A percentile compares a stretch with the other conserved stretches of the same genome.
These are phyloP conservation scores for Jamesozyma piceae DNA, from an alignment of 805 yeast genomes.

Conservation along the genomic window DNA sequence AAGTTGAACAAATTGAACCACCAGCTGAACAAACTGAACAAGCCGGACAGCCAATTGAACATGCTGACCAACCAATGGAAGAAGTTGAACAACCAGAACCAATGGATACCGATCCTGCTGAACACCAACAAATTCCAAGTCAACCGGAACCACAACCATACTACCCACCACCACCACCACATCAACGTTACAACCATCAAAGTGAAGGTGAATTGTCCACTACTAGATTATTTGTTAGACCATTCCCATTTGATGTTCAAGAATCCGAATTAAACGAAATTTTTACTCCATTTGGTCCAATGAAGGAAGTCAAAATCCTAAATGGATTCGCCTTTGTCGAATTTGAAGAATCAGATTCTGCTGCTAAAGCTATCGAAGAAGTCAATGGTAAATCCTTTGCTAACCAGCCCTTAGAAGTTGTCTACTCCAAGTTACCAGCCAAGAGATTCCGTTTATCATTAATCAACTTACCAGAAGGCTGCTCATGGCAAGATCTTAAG, in stretches of 20 bases:
- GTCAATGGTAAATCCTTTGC: constrained; percentile 65
- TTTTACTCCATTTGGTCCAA: constrained; percentile 56
- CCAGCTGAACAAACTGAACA: not conserved
- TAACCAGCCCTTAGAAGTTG: constrained; percentile 39
- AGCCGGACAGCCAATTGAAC: not conserved
- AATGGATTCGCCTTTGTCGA: constrained; percentile 88
- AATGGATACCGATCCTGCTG: constrained; percentile 7
- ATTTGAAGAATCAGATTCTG: constrained; percentile 63
- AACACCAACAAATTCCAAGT: constrained; percentile 6
- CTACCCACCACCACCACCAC: constrained; percentile 10
- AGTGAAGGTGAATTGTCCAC: constrained; percentile 33
- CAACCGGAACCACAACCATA: constrained; percentile 16
- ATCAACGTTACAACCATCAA: constrained; percentile 9
- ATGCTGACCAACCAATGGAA: constrained; percentile 3
- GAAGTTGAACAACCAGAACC: constrained; percentile 8
- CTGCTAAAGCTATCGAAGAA: constrained; percentile 63
- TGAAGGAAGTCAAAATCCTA: constrained; percentile 58
- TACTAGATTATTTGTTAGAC: constrained; percentile 50
- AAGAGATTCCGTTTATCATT: constrained; percentile 69
- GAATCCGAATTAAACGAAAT: constrained; percentile 59
- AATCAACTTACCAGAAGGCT: constrained; percentile 60
- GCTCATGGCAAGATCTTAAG: constrained; percentile 83
- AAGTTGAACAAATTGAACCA: not conserved
- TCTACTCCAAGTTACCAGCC: constrained; percentile 40
- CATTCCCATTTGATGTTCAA: constrained; percentile 45